Conservation (phyloP, 495 filamentous ascomycete genomes). For the Penicillium lividum region DNA sequence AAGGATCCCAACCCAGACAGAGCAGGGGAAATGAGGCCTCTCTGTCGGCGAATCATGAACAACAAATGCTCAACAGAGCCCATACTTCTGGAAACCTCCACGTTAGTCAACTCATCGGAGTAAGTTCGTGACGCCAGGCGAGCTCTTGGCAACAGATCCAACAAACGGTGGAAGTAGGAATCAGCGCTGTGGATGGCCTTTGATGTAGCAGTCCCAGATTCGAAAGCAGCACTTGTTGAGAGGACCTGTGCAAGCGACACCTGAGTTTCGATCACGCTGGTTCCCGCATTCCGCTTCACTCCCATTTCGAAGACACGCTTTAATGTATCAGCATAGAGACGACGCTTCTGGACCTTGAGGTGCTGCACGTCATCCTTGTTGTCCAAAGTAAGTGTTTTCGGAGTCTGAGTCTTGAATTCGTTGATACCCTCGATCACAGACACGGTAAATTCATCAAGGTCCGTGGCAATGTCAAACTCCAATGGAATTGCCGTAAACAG, state of each 20-base stretch:
- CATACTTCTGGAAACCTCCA: constrained; percentile 73
- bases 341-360: constrained; percentile 87
- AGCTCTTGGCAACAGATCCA: constrained; percentile 69
- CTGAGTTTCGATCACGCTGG: constrained; percentile 69
- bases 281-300: constrained; percentile 74
- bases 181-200: constrained; percentile 49
- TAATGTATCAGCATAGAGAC: constrained; percentile 83
- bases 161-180: constrained; percentile 72
- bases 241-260: constrained; percentile 67
- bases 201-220: constrained; percentile 20
- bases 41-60: constrained; percentile 66
- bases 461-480: constrained; percentile 55
- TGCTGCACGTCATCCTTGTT: constrained; percentile 80
- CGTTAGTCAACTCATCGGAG: constrained; percentile 77
- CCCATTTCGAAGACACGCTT: constrained; percentile 84
- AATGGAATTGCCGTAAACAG: constrained; percentile 53
- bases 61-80: constrained; percentile 83
- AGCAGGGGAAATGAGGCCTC: constrained; percentile 50
- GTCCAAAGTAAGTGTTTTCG: constrained; percentile 71
- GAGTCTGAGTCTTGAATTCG: constrained; percentile 78
- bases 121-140: constrained; percentile 66
- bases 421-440: constrained; percentile 67
- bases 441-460: constrained; percentile 65
- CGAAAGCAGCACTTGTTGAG: constrained; percentile 46
- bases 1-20: constrained; percentile 40